Evolutionary conservation across 371 early-diverging fungal genomes (phyloP).

Genomic region (Zopfochytrium polystomum): DNA sequence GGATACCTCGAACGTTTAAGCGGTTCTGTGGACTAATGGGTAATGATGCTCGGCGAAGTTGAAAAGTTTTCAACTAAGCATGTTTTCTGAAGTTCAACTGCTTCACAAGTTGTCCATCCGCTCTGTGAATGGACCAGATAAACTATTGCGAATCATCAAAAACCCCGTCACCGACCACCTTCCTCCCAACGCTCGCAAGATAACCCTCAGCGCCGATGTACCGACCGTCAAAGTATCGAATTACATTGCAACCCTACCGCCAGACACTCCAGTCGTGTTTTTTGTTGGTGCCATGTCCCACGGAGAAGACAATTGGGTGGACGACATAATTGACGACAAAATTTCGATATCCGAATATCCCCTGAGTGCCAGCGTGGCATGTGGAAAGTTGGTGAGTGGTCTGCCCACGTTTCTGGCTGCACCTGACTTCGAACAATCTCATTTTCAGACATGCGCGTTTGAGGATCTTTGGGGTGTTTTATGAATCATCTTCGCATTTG

Average conservation of each 20-base stretch:
- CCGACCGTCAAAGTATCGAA: slow-evolving; percentile 78
- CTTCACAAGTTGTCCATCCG: slow-evolving; percentile 95
- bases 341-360: slow-evolving; percentile 93
- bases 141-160: slow-evolving; percentile 92
- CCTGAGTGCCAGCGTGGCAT: slow-evolving; percentile 91
- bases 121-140: slow-evolving; percentile 84
- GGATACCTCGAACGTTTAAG: slow-evolving; percentile 97
- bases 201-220: slow-evolving; percentile 89
- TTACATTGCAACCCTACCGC: slow-evolving; percentile 76
- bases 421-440: too few relatives aligned
- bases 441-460: slow-evolving; percentile 42
- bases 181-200: slow-evolving; percentile 83
- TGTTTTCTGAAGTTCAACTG: slow-evolving; percentile 76
- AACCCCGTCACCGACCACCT: slow-evolving; percentile 93
- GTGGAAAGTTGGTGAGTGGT: slow-evolving; percentile 88
- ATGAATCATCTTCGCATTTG: too few relatives aligned
- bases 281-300: slow-evolving; percentile 96
- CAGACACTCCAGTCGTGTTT: slow-evolving; percentile 78
- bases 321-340: slow-evolving; percentile 88
- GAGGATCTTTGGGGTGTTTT: slow-evolving; percentile 48
- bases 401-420: too few relatives aligned
- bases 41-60: slow-evolving; percentile 13
- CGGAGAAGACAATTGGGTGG: slow-evolving; percentile 92
- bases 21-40: slow-evolving; percentile 91
- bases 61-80: not conserved